Evolutionary conservation across 2,329 filamentous ascomycete species (phyloP).

Genomic region (Didymosphaeria variabile): DNA sequence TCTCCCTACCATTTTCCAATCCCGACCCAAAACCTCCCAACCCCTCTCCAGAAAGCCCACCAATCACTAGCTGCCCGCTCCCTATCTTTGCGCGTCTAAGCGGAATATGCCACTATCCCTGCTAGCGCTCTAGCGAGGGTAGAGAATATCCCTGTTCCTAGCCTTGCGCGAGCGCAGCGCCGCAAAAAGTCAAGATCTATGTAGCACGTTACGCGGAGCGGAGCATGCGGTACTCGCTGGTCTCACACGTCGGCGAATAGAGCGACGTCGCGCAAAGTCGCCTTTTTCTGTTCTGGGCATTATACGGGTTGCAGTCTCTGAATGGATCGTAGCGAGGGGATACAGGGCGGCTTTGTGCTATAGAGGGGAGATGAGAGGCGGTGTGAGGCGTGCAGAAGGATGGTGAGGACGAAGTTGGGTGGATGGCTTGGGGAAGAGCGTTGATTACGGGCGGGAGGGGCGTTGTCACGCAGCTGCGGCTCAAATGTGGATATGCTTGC

Average conservation of each 20-base stretch:
- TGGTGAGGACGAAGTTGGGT: not conserved
- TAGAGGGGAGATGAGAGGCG: conserved; percentile 8
- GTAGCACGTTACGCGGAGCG: conserved; percentile 11
- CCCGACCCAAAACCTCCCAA: not conserved
- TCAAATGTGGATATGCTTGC: not conserved
- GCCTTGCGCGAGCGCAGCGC: conserved; percentile 1
- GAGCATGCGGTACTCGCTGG: conserved; percentile 2
- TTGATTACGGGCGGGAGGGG: conserved; percentile 3
- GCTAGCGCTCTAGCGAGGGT: not conserved
- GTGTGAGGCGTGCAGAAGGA: conserved; percentile 13
- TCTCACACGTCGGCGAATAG: conserved; percentile 10
- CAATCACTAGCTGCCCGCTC: conserved; percentile 9
- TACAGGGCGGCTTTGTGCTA: conserved; percentile 11
- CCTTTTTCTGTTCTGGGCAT: not conserved
- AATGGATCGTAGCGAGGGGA: conserved; percentile 12
- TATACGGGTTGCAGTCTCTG: conserved; percentile 7
- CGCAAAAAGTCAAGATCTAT: conserved; percentile 14
- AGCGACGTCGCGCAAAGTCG: conserved; percentile 3
- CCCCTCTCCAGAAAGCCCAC: not conserved
- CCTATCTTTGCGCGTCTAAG: conserved; percentile 7
- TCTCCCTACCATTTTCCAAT: not conserved
- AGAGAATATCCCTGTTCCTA: not conserved
- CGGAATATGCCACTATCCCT: conserved; percentile 5
- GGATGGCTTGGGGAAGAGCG: not conserved
- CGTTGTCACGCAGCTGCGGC: conserved; percentile 14